Evolutionary conservation across 805 yeast species (phyloP).

Genomic region (Pichia sporocuriosa): DNA sequence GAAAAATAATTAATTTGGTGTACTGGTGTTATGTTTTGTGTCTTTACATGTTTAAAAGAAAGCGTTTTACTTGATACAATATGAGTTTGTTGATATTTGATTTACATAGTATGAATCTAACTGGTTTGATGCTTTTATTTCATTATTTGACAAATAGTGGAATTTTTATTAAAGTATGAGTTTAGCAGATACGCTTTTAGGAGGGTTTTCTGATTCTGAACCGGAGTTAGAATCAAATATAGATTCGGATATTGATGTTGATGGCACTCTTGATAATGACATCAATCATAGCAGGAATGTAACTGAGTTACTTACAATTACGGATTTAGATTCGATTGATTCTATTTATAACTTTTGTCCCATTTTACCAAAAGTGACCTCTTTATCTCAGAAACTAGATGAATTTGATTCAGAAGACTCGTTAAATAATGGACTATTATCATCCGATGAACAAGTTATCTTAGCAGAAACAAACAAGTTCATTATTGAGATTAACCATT

Average conservation of each 20-base stretch:
- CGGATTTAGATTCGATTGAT: constrained; percentile 17
- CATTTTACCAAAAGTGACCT: constrained; percentile 19
- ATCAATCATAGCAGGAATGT: no score
- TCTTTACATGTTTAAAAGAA: no score
- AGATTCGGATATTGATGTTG: background rate
- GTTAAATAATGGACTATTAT: background rate
- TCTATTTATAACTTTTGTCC: constrained; percentile 25
- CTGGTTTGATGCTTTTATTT: no score
- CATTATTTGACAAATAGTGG: no score
- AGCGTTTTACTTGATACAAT: no score
- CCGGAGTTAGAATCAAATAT: constrained; percentile 9
- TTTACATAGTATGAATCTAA: no score
- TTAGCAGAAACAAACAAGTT: constrained; percentile 29
- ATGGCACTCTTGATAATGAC: background rate
- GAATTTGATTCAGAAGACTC: constrained; percentile 25
- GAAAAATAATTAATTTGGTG: no score
- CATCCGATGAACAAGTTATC: constrained; percentile 38
- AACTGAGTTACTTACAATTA: constrained; percentile 9
- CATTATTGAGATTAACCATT: constrained; percentile 3
- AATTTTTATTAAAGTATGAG: no score
- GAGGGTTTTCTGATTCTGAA: constrained; percentile 33
- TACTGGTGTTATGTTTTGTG: no score
- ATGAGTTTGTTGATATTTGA: no score
- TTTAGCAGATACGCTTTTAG: constrained; percentile 36
- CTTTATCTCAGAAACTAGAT: constrained; percentile 21